phyloP scores from a whole-genome alignment of 164 flowering plant genomes.

The Buxus sempervirens region DNA sequence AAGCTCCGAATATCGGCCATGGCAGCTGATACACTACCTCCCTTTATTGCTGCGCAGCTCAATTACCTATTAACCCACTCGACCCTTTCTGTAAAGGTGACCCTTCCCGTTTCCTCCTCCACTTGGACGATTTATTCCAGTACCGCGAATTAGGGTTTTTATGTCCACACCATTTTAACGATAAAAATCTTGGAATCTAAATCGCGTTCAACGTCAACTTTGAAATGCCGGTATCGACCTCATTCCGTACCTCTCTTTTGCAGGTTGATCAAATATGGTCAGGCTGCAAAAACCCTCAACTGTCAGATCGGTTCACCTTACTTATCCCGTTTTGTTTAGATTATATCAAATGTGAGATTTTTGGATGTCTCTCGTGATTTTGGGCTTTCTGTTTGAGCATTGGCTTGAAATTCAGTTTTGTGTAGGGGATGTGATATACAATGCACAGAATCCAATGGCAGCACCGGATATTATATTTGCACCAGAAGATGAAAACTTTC shows the following conservation, averaged over 20 bases:
- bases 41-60: slow-evolving; percentile 72
- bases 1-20: slow-evolving; percentile 8
- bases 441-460: slow-evolving; percentile 54
- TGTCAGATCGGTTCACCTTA: slow-evolving; percentile 69
- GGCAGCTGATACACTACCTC: slow-evolving; percentile 54
- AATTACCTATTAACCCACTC: slow-evolving; percentile 59
- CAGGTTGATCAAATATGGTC: slow-evolving; percentile 82
- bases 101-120: background rate
- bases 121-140: background rate
- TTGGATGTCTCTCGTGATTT: background rate
- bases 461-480: slow-evolving; percentile 86
- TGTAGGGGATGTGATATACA: slow-evolving; percentile 85
- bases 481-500: slow-evolving; percentile 67
- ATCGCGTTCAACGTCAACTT: background rate
- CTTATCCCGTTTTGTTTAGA: slow-evolving; percentile 74
- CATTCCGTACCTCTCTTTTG: background rate
- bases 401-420: background rate
- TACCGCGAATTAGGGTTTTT: slow-evolving; percentile 4
- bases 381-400: too few relatives aligned
- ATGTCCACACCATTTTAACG: background rate
- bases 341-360: slow-evolving; percentile 46
- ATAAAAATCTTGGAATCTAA: slow-evolving; percentile 5
- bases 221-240: background rate
- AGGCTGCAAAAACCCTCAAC: slow-evolving; percentile 42
- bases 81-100: slow-evolving; percentile 61